Evolutionary conservation across 2,329 filamentous ascomycete species (phyloP).

Genomic region (Stemphylium lycopersici): DNA sequence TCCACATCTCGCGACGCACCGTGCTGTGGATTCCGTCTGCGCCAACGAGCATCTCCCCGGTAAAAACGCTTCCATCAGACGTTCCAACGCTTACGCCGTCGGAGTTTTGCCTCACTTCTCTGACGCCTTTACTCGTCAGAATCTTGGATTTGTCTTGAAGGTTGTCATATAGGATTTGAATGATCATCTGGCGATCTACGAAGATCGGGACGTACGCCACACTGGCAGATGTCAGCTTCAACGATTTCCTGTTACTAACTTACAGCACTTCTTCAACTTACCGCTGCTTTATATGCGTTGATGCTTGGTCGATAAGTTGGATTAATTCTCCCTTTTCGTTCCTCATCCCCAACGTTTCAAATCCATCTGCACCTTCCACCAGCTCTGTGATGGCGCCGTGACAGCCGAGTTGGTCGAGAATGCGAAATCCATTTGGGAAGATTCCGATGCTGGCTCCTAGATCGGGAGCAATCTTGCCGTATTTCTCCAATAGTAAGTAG

Average conservation of each 20-base stretch:
- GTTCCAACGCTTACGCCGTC: conserved; percentile 9
- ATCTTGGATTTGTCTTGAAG: conserved; percentile 20
- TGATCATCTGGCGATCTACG: conserved; percentile 18
- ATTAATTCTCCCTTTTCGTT: too few species aligned
- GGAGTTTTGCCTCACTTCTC: background rate
- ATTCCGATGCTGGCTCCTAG: conserved; percentile 28
- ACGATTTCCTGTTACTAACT: background rate
- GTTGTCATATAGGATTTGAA: conserved; percentile 22
- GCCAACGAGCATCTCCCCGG: conserved; percentile 22
- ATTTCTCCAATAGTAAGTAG: conserved; percentile 22
- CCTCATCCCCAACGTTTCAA: too few species aligned
- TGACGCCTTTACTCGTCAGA: background rate
- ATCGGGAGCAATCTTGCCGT: conserved; percentile 15
- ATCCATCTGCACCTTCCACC: background rate
- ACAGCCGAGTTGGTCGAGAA: conserved; percentile 29
- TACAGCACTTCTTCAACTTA: background rate
- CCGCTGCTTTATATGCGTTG: background rate
- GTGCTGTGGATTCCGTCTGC: conserved; percentile 26
- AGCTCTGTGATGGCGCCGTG: conserved; percentile 1
- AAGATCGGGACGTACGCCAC: conserved; percentile 2
- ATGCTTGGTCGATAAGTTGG: too few species aligned
- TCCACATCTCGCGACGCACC: conserved; percentile 25
- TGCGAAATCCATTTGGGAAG: conserved; percentile 20
- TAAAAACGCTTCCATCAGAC: conserved; percentile 8
- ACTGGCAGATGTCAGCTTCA: background rate